phyloP scores from a whole-genome alignment of 2,329 filamentous ascomycete species.

The Xylariaceae sp. region DNA sequence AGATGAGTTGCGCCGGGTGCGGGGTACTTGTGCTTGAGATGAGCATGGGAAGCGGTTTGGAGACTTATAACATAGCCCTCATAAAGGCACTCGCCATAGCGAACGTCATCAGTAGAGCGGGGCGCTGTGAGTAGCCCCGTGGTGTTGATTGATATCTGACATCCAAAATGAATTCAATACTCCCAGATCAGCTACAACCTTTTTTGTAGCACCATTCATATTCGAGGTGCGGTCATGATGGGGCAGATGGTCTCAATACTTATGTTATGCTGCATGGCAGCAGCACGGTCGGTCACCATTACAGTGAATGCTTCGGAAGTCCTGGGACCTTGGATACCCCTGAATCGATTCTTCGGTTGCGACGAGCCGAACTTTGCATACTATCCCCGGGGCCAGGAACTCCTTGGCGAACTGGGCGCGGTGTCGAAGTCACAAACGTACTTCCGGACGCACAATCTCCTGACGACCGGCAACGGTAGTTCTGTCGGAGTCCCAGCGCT shows the following conservation, averaged over 20 bases:
- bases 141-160: too few relatives aligned
- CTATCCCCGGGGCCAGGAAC: constrained; percentile 1
- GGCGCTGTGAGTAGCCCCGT: too few relatives aligned
- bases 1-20: too few relatives aligned
- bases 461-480: not conserved
- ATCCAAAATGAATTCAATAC: too few relatives aligned
- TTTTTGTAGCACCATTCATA: too few relatives aligned
- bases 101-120: too few relatives aligned
- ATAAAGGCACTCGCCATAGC: too few relatives aligned
- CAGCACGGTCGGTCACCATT: constrained; percentile 1
- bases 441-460: constrained; percentile 2
- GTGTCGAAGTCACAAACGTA: constrained; percentile 1
- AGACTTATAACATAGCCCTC: too few relatives aligned
- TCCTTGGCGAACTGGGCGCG: not conserved
- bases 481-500: not conserved
- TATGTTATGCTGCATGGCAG: not conserved
- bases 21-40: too few relatives aligned
- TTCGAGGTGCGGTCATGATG: too few relatives aligned
- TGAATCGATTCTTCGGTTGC: not conserved
- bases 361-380: constrained; percentile 1
- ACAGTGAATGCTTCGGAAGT: not conserved
- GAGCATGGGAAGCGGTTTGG: too few relatives aligned
- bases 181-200: too few relatives aligned
- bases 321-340: not conserved
- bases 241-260: not conserved